Evolutionary conservation across 2,329 filamentous ascomycete genomes (phyloP).

Genomic region (Didymella lethalis): DNA sequence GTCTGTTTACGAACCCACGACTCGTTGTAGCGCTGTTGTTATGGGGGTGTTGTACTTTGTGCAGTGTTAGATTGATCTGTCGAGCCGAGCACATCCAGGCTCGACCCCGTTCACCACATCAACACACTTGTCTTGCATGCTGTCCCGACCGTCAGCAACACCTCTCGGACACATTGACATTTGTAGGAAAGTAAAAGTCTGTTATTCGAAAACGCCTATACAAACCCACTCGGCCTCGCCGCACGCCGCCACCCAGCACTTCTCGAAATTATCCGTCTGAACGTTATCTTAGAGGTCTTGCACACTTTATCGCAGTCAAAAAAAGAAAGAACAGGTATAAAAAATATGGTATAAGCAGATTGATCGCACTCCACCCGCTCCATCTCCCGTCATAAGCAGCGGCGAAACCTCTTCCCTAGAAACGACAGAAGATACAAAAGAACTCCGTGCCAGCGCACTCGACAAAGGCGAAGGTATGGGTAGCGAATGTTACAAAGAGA

Average conservation of each 20-base stretch:
- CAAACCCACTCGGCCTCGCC: not conserved
- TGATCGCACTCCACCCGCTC: not conserved
- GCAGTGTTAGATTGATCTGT: not conserved
- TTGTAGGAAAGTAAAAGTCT: not conserved
- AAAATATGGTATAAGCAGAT: slow-evolving; percentile 16
- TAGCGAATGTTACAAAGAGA: slow-evolving; percentile 19
- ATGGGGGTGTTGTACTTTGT: not conserved
- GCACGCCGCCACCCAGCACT: not conserved
- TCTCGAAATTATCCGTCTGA: slow-evolving; percentile 8
- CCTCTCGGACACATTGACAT: not conserved
- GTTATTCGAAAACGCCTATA: not conserved
- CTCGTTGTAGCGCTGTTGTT: not conserved
- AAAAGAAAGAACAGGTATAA: slow-evolving; percentile 1
- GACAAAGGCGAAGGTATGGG: not conserved
- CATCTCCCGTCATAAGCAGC: not conserved
- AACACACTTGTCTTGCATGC: not conserved
- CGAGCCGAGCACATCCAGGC: not conserved
- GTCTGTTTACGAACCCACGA: too few species aligned
- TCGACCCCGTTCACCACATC: not conserved
- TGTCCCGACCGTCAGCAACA: not conserved
- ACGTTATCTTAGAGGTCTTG: slow-evolving; percentile 2
- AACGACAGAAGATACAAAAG: slow-evolving; percentile 11
- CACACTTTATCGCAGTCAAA: not conserved
- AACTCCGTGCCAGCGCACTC: slow-evolving; percentile 5
- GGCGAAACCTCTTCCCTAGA: slow-evolving; percentile 1